Conservation (phyloP, 768 basidiomycete species). For the Psilocybe subaeruginosa region DNA sequence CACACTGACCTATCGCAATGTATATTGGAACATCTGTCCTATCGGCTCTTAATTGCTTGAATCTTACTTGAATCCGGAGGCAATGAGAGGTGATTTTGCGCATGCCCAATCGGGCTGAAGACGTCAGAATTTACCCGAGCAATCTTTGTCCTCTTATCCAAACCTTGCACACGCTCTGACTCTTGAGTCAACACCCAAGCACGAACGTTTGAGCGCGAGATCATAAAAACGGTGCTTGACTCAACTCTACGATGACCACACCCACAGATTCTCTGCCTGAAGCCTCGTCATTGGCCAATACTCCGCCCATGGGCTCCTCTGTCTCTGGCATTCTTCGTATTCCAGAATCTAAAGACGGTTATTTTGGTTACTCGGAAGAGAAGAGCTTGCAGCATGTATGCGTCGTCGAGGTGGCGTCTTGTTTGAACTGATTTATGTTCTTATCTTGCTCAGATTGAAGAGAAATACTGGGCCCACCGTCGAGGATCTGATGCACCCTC, state of each 20-base stretch:
- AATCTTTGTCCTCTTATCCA: neutral
- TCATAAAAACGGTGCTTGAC: neutral
- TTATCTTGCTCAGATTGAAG: constrained; percentile 61
- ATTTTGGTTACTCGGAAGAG: constrained; percentile 82
- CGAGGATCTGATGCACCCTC: constrained; percentile 58
- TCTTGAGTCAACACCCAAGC: neutral
- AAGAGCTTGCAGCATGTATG: constrained; percentile 71
- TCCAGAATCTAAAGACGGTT: constrained; percentile 67
- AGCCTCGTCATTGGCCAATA: neutral
- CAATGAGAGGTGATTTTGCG: neutral
- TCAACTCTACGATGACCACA: neutral
- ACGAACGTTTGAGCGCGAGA: neutral
- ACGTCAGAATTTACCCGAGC: neutral
- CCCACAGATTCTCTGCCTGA: neutral
- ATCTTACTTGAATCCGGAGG: neutral
- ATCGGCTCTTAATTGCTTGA: neutral
- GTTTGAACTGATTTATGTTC: neutral
- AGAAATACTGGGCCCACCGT: constrained; percentile 70
- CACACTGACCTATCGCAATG: neutral
- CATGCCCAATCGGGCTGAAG: neutral
- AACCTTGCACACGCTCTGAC: neutral
- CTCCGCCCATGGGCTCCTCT: neutral
- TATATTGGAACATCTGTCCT: neutral
- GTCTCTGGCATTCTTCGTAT: constrained; percentile 32
- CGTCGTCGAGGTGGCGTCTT: neutral